phyloP scores from a whole-genome alignment of 441 rosid genomes.

The Bruguiera hainesii region DNA sequence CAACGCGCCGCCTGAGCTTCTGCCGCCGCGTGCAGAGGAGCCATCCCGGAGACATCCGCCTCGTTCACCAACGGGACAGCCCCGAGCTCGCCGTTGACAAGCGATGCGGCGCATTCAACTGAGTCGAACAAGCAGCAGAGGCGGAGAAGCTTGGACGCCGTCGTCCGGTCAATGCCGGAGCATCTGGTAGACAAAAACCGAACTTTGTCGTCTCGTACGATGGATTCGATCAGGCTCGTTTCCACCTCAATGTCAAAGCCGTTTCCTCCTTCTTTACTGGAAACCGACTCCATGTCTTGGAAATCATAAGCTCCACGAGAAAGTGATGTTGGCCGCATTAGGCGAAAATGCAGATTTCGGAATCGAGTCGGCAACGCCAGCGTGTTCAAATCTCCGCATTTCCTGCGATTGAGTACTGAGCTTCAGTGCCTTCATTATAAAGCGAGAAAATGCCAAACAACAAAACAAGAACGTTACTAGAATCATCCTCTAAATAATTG shows the following conservation, averaged over 20 bases:
- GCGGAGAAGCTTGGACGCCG: constrained; percentile 45
- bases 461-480: background rate
- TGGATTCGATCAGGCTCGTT: constrained; percentile 31
- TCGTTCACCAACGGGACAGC: constrained; percentile 54
- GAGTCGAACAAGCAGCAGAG: constrained; percentile 60
- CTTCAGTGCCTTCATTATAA: constrained; percentile 6
- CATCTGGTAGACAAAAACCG: constrained; percentile 26
- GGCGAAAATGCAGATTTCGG: constrained; percentile 14
- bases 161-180: constrained; percentile 24
- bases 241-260: constrained; percentile 19
- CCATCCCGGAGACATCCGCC: constrained; percentile 34
- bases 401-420: constrained; percentile 25
- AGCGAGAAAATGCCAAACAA: background rate
- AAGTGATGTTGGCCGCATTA: constrained; percentile 12
- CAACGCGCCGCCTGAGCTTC: constrained; percentile 56
- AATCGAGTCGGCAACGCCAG: constrained; percentile 27
- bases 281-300: constrained; percentile 7
- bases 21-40: constrained; percentile 69
- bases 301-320: constrained; percentile 12
- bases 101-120: constrained; percentile 48
- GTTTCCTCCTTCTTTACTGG: background rate
- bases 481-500: too few species aligned
- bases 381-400: constrained; percentile 18
- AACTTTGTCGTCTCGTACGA: constrained; percentile 45
- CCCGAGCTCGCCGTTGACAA: constrained; percentile 59